Evolutionary conservation across 306 rosid species (phyloP), one percentile per base, ranked within the genome.

Genomic region (Vigna trinervia): DNA sequence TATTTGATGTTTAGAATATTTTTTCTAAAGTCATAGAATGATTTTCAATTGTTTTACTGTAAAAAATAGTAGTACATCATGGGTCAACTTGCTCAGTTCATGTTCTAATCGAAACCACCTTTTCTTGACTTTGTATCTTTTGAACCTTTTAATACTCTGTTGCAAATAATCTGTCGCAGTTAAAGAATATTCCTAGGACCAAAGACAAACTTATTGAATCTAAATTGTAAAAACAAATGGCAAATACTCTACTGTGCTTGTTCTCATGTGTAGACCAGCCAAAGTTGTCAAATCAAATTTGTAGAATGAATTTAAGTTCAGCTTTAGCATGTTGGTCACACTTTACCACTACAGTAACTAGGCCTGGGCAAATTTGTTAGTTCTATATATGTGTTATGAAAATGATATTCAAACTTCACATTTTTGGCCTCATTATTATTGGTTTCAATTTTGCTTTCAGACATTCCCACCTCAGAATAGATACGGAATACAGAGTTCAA

Each of bases 401-500:
- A 43, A 19, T 20, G 4, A 6, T 23, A 15, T 66, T 32, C 51
- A 23, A 39, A 73, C 63, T 61, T 61, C 78, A 7, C 15, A 38
- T 12, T 12, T 45, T 23, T 64, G 34, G 48, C 15, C 34, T 26
- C 48, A 26, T 48, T 20, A 17, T 69, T 57, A 12, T 12, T 62
- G 36, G 6, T 53, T 79, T 53, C 46, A 52, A 50, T 65, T 14
- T 10, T 68, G 58, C 17, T 82, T 78, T 77, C 84, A 90, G 95
- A 57, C 5, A 23, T 88, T 90, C 77, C 97, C 93, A 65, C 93
- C 87, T 19, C 58, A 26, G 51, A 83, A 87, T 85, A 83, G 85
- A 83, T 9, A 12, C 12, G 87, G 93, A 85, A 75, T 36, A 14
- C 4, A 5, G 4, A 90, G 96, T 85, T 79, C 81, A 70, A 87